Evolutionary conservation across 2,329 filamentous ascomycete genomes (phyloP).

Genomic region (Zelopaecilomyces penicillatus): DNA sequence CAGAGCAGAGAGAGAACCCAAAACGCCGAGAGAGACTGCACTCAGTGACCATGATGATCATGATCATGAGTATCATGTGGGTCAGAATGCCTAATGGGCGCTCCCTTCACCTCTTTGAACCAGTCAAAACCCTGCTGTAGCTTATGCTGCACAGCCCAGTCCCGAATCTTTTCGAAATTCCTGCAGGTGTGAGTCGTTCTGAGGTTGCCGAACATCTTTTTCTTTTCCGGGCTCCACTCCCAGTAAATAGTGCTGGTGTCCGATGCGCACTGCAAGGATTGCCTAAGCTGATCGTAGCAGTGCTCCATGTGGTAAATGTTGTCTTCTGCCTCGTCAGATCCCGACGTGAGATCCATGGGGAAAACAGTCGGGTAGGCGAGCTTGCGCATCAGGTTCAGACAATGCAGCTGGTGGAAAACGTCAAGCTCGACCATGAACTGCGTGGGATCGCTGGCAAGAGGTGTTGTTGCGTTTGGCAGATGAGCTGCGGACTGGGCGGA

Average conservation of each 20-base stretch:
- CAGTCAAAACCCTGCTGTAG: constrained; percentile 8
- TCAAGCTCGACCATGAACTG: constrained; percentile 41
- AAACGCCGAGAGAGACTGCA: too few species aligned
- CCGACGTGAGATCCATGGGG: constrained; percentile 27
- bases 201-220: constrained; percentile 44
- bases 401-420: constrained; percentile 47
- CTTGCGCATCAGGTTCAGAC: constrained; percentile 38
- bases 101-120: constrained; percentile 10
- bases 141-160: constrained; percentile 35
- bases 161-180: constrained; percentile 41
- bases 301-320: constrained; percentile 32
- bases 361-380: constrained; percentile 42
- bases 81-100: constrained; percentile 6
- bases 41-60: too few species aligned
- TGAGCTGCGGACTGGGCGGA: constrained; percentile 41
- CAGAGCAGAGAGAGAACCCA: too few species aligned
- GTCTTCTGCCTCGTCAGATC: constrained; percentile 34
- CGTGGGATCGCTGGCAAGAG: constrained; percentile 43
- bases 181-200: constrained; percentile 43
- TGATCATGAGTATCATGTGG: neutral
- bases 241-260: constrained; percentile 48
- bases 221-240: constrained; percentile 34
- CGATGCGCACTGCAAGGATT: constrained; percentile 45
- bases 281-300: constrained; percentile 45
- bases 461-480: constrained; percentile 44